phyloP scores from a whole-genome alignment of 768 basidiomycete species.

The Neoboletus subvelutipes region DNA sequence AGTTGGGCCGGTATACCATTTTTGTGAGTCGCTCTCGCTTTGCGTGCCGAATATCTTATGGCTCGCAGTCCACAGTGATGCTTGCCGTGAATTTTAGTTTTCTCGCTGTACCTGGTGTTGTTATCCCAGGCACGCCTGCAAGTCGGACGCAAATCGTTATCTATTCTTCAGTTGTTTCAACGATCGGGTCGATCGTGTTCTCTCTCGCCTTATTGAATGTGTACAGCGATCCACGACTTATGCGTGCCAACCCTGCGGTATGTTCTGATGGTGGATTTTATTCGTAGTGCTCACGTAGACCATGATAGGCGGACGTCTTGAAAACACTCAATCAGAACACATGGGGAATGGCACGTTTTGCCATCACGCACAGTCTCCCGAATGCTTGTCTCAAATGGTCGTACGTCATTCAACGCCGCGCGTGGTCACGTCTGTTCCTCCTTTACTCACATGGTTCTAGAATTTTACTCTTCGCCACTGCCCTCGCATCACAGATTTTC shows the following conservation, averaged over 20 bases:
- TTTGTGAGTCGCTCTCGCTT: not conserved
- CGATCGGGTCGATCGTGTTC: not conserved
- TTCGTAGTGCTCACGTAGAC: not conserved
- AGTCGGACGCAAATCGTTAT: not conserved
- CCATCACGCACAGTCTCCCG: slow-evolving; percentile 16
- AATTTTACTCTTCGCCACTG: slow-evolving; percentile 6
- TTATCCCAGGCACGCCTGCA: not conserved
- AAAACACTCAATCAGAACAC: not conserved
- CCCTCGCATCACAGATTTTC: slow-evolving; percentile 12
- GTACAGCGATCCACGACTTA: not conserved
- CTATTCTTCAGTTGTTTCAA: not conserved
- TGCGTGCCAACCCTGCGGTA: not conserved
- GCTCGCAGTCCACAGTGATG: not conserved
- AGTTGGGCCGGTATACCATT: not conserved
- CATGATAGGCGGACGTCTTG: not conserved
- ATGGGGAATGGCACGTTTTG: slow-evolving; percentile 8
- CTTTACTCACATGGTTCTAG: not conserved
- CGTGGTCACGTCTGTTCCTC: not conserved
- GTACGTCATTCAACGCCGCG: slow-evolving; percentile 5
- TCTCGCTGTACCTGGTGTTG: not conserved
- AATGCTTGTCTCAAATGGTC: slow-evolving; percentile 14
- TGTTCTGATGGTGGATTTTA: not conserved
- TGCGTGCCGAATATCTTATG: not conserved
- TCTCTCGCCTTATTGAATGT: not conserved
- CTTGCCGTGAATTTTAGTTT: not conserved